phyloP scores from a whole-genome alignment of 768 basidiomycete genomes.

The Boletellus ananiceps region DNA sequence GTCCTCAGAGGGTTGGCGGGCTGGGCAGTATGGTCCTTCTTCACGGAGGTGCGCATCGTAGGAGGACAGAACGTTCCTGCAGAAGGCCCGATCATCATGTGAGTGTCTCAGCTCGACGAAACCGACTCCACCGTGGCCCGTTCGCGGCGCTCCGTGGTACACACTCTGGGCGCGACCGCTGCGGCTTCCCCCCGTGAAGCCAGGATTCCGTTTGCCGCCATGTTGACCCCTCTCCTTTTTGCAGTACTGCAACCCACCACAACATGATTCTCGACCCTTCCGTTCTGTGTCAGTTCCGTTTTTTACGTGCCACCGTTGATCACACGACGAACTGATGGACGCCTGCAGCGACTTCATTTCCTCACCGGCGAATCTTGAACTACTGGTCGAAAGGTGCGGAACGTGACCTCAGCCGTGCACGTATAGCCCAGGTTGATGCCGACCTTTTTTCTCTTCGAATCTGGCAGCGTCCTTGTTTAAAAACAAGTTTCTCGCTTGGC shows the following conservation, averaged over 20 bases:
- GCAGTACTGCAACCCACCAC: constrained; percentile 80
- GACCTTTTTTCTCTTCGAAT: constrained; percentile 11
- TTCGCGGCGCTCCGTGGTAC: constrained; percentile 3
- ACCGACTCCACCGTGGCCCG: neutral
- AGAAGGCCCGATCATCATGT: constrained; percentile 92
- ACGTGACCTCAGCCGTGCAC: constrained; percentile 9
- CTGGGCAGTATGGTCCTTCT: constrained; percentile 81
- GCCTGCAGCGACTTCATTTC: constrained; percentile 70
- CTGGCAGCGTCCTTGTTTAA: constrained; percentile 67
- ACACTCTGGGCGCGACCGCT: neutral
- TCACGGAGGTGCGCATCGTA: constrained; percentile 80
- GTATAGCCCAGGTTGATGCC: constrained; percentile 9
- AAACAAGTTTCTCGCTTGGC: constrained; percentile 66
- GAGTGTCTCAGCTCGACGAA: constrained; percentile 31
- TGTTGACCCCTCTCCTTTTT: constrained; percentile 13
- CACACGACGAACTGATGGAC: constrained; percentile 15
- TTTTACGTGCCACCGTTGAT: constrained; percentile 13
- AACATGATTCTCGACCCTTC: constrained; percentile 95
- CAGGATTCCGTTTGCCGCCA: constrained; percentile 1
- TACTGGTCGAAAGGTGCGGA: constrained; percentile 88
- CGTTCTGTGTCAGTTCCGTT: constrained; percentile 59
- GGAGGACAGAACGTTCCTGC: constrained; percentile 85
- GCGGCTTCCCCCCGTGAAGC: neutral
- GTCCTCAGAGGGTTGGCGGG: constrained; percentile 66
- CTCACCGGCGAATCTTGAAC: constrained; percentile 75